Conservation (phyloP, 1,284 basidiomycete species). For the Ustilago xerochloae region DNA sequence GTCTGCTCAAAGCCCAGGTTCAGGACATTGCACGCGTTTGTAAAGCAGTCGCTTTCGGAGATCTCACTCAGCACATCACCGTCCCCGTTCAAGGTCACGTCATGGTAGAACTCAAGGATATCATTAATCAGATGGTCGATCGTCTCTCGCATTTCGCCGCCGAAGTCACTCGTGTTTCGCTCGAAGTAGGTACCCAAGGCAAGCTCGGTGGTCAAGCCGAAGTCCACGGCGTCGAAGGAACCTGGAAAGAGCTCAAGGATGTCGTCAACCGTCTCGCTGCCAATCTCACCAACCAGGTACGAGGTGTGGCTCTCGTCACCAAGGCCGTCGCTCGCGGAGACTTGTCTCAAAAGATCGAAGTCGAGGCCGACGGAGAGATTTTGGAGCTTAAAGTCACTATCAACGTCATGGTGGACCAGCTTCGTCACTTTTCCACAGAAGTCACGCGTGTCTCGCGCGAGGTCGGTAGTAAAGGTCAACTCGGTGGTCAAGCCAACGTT, state of each 20-base stretch:
- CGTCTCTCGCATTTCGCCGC: conserved; percentile 90
- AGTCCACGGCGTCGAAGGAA: conserved; percentile 68
- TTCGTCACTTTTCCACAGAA: conserved; percentile 91
- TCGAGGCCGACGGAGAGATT: conserved; percentile 95
- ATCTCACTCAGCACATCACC: conserved; percentile 94
- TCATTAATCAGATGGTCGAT: conserved; percentile 92
- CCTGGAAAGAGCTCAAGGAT: conserved; percentile 69
- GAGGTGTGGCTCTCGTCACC: conserved; percentile 94
- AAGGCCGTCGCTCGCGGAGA: conserved; percentile 97
- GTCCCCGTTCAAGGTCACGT: conserved; percentile 95
- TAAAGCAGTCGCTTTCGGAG: conserved; percentile 92
- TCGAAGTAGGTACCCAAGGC: conserved; percentile 76
- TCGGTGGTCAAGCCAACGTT: conserved; percentile 68
- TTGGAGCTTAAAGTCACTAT: conserved; percentile 97
- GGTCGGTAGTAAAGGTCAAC: conserved; percentile 59
- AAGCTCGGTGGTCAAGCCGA: conserved; percentile 68
- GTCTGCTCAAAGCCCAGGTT: conserved; percentile 85
- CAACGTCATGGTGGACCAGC: conserved; percentile 91
- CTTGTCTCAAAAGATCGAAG: conserved; percentile 93
- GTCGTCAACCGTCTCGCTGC: conserved; percentile 68
- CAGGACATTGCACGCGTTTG: conserved; percentile 92
- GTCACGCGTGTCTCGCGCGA: conserved; percentile 88
- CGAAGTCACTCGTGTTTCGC: conserved; percentile 91
- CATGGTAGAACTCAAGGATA: conserved; percentile 97
- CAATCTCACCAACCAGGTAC: conserved; percentile 86